Percentiles rank a stretch among this genome's conserved stretches.
Evolutionary conservation across 2,329 filamentous ascomycete genomes (phyloP).

Genomic region (Myriosclerotinia curreyana): DNA sequence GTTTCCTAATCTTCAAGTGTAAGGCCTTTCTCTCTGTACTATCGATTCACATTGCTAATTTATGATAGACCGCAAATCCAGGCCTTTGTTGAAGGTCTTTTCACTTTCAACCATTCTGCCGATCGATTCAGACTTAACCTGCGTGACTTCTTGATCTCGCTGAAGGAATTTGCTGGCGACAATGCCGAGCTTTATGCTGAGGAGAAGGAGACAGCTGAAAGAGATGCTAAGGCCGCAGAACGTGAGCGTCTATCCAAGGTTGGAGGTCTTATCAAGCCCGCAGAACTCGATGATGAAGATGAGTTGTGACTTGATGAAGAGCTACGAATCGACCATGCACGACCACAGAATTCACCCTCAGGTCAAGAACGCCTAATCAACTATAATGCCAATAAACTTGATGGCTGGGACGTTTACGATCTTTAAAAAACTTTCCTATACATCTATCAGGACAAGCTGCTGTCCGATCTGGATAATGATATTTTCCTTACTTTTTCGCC

Average conservation of each 20-base stretch:
- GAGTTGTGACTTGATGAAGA: slow-evolving; percentile 81
- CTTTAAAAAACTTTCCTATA: slow-evolving; percentile 42
- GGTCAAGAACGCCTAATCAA: slow-evolving; percentile 13
- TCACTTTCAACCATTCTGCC: slow-evolving; percentile 82
- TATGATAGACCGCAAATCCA: slow-evolving; percentile 72
- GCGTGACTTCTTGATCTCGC: slow-evolving; percentile 92
- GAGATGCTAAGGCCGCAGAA: slow-evolving; percentile 81
- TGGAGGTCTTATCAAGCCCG: slow-evolving; percentile 91
- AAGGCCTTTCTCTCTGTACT: slow-evolving; percentile 44
- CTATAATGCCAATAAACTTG: slow-evolving; percentile 43
- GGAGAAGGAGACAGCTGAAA: slow-evolving; percentile 89
- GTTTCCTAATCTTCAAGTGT: slow-evolving; percentile 90
- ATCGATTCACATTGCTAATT: slow-evolving; percentile 40
- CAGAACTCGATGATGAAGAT: slow-evolving; percentile 85
- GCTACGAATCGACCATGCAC: slow-evolving; percentile 55
- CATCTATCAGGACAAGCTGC: slow-evolving; percentile 17
- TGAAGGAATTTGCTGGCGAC: slow-evolving; percentile 95
- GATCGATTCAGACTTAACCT: slow-evolving; percentile 94
- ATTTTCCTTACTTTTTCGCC: slow-evolving; percentile 26
- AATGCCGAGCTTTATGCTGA: slow-evolving; percentile 91
- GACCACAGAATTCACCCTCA: slow-evolving; percentile 23
- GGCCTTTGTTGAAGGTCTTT: slow-evolving; percentile 84
- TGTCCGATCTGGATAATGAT: slow-evolving; percentile 31
- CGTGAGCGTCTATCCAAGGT: slow-evolving; percentile 92
- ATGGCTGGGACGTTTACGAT: slow-evolving; percentile 67